phyloP scores from a whole-genome alignment of 306 rosid species.

The Fragaria iinumae region DNA sequence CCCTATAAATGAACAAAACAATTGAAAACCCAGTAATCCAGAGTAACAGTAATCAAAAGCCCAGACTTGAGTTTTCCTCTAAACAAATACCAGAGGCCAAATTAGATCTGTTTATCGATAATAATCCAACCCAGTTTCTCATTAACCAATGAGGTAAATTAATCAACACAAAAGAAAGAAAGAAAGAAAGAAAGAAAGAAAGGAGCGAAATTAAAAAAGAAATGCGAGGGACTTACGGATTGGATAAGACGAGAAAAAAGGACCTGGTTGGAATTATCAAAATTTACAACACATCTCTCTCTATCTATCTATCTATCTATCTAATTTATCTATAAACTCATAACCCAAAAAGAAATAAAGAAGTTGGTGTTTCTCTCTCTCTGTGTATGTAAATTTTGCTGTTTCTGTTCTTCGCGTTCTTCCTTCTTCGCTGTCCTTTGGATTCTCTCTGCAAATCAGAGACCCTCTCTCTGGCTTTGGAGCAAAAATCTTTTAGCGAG shows the following conservation, averaged over 20 bases:
- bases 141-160: background rate
- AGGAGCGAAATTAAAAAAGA: constrained; percentile 8
- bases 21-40: constrained; percentile 1
- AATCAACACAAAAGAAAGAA: background rate
- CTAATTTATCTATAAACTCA: constrained; percentile 2
- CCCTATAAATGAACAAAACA: background rate
- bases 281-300: constrained; percentile 31
- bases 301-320: constrained; percentile 22
- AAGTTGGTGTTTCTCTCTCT: background rate
- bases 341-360: background rate
- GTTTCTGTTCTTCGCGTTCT: constrained; percentile 34
- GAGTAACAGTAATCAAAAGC: background rate
- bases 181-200: background rate
- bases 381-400: constrained; percentile 11
- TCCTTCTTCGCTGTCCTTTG: constrained; percentile 30
- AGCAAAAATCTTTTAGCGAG: constrained; percentile 40
- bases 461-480: constrained; percentile 35
- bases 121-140: constrained; percentile 5
- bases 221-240: constrained; percentile 54
- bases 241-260: constrained; percentile 53
- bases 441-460: constrained; percentile 71
- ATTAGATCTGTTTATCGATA: constrained; percentile 32
- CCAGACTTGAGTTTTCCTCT: background rate
- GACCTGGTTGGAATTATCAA: constrained; percentile 45
- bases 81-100: too few relatives aligned